Evolutionary conservation across 2,329 filamentous ascomycete species (phyloP).

Genomic region (Exophiala dermatitidis): DNA sequence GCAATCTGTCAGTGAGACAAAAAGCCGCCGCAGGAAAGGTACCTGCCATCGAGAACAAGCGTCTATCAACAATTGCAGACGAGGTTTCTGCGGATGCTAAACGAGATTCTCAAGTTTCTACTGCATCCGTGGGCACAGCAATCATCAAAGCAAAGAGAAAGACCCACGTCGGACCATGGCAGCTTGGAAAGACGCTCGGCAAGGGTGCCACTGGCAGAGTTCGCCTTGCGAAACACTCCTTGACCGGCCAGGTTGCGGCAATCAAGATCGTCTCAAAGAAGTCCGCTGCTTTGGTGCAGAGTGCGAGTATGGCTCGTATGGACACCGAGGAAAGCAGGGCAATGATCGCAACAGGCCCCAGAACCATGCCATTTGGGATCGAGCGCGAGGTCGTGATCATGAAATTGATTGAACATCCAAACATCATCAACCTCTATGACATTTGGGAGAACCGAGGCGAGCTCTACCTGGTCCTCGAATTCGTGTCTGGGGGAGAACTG

Average conservation of each 20-base stretch:
- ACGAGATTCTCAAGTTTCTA: conserved; percentile 32
- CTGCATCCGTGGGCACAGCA: conserved; percentile 11
- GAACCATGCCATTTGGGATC: conserved; percentile 75
- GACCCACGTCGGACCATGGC: conserved; percentile 88
- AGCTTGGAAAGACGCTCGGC: conserved; percentile 79
- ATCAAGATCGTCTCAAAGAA: conserved; percentile 92
- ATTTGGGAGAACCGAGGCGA: conserved; percentile 97
- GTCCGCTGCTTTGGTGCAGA: conserved; percentile 70
- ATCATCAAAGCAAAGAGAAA: conserved; percentile 50
- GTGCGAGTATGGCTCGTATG: conserved; percentile 75
- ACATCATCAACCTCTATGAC: conserved; percentile 90
- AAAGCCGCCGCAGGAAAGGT: conserved; percentile 7
- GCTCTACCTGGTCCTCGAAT: conserved; percentile 94
- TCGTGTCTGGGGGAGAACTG: conserved; percentile 74
- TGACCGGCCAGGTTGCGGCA: conserved; percentile 74
- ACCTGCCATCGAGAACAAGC: conserved; percentile 41
- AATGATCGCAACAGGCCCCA: conserved; percentile 52
- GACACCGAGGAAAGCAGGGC: conserved; percentile 60
- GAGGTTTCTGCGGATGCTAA: conserved; percentile 45
- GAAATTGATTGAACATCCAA: conserved; percentile 89
- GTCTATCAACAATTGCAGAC: conserved; percentile 45
- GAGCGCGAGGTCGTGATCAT: conserved; percentile 95
- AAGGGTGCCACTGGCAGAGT: conserved; percentile 86
- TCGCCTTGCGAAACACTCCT: conserved; percentile 70
- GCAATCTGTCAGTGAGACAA: conserved; percentile 21